Evolutionary conservation across 164 flowering plant genomes (phyloP), one percentile per base, ranked within the genome.

Genomic region (Umbilicus rupestris): DNA sequence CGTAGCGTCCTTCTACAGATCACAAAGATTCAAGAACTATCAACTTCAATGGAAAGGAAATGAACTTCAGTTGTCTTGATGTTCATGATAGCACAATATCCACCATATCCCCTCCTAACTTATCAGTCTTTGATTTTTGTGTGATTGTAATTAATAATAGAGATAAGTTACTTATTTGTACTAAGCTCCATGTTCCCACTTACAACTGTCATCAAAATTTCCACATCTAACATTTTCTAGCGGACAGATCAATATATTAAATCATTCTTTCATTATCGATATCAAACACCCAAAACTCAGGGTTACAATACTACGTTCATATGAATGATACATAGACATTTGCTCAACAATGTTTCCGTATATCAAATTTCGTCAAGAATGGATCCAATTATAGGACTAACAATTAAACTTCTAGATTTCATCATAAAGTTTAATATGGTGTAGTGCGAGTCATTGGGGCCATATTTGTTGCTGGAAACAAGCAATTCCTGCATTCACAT

Each of bases 401-500:
- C 28, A 20, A 7, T 50, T 8, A 50, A 50, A 50, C 57, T 7
- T 50, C 29, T 50, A 11, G 29, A 22, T 50, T 50, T 20, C 14
- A 9, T 26, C 29, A 22, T 50, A 24, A 50, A 50, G 28, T 22
- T 50, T 50, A 50, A 20, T 22, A 17, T 62, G 64, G 12, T 35
- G 42, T 19, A 19, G 42, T 31, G n/a, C 14, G 37, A 67, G 75
- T 77, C 77, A 77, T 57, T 65, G 71, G 31, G 78, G 47, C 76
- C 75, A 66, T 62, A 65, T 63, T 68, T 77, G 70, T 50, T 50
- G 57, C 64, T 66, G 71, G 68, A 76, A 65, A 71, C 63, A 60
- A 47, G 68, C 55, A 15, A 24, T 22, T 37, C 72, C 72, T 69
- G 74, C 80, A 73, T 72, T 39, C 52, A 72, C 75, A 73, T 73